phyloP scores from a whole-genome alignment of 495 filamentous ascomycete genomes.

The Evernia prunastri region DNA sequence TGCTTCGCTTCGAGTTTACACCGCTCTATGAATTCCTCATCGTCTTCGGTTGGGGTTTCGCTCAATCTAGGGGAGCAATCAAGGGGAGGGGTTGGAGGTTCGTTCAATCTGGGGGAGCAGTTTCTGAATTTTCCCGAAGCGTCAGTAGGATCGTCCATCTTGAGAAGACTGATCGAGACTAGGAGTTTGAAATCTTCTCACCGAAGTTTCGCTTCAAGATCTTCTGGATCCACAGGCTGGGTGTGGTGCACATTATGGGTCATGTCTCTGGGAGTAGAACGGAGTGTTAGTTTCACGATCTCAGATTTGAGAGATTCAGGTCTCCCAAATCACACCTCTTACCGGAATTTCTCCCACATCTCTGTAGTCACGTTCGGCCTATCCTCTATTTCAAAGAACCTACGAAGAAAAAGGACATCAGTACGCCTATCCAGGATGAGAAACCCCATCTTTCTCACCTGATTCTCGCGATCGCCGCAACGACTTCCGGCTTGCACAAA shows the following conservation, averaged over 20 bases:
- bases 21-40: too few species aligned
- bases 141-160: conserved; percentile 6
- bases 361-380: conserved; percentile 8
- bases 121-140: conserved; percentile 11
- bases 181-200: conserved; percentile 8
- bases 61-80: too few species aligned
- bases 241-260: too few species aligned
- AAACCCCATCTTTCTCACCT: conserved; percentile 8
- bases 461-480: too few species aligned
- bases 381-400: conserved; percentile 5
- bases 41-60: too few species aligned
- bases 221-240: too few species aligned
- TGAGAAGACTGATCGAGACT: conserved; percentile 3
- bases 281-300: too few species aligned
- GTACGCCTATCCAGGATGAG: background rate
- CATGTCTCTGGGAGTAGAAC: too few species aligned
- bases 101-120: conserved; percentile 9
- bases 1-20: too few species aligned
- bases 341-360: conserved; percentile 12
- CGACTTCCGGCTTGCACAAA: too few species aligned
- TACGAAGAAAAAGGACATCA: conserved; percentile 2
- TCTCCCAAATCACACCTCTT: conserved; percentile 8
- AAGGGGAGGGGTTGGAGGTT: too few species aligned
- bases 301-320: conserved; percentile 7
- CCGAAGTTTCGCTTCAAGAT: too few species aligned